phyloP scores from a whole-genome alignment of 371 early-diverging fungal species.

The Rhizopus microsporus region DNA sequence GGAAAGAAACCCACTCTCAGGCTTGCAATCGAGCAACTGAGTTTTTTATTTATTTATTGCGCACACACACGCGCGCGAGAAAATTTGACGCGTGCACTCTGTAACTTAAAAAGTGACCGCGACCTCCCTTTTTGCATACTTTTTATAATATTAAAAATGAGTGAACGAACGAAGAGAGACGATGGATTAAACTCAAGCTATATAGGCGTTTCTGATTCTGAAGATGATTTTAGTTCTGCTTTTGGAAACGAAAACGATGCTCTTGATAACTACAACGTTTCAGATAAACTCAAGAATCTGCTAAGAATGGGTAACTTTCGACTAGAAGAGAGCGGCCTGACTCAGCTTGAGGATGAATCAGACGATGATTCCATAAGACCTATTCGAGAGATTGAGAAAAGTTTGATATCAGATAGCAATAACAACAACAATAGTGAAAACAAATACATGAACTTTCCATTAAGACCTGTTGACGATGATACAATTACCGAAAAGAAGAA shows the following conservation, averaged over 20 bases:
- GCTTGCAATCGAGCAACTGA: no score
- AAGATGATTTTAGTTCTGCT: conserved; percentile 2
- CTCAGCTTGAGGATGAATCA: conserved; percentile 9
- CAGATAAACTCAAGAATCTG: conserved; percentile 14
- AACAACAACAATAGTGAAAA: not conserved
- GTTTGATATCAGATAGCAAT: not conserved
- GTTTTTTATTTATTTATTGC: no score
- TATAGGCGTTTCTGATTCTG: conserved; percentile 12
- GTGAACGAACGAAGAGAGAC: not conserved
- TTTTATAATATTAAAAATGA: not conserved
- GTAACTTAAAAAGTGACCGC: no score
- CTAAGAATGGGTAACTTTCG: conserved; percentile 5
- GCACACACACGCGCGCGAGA: no score
- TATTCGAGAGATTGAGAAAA: not conserved
- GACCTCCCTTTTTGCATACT: no score
- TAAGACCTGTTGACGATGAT: not conserved
- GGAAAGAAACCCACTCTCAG: no score
- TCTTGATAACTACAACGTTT: conserved; percentile 10
- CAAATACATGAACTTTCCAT: conserved; percentile 21
- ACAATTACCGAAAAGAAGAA: conserved; percentile 5
- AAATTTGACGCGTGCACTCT: no score
- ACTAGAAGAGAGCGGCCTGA: not conserved
- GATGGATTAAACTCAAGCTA: not conserved
- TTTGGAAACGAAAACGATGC: conserved; percentile 4
- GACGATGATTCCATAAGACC: not conserved